These are phyloP conservation scores for Hygrophoropsis aurantiaca DNA, from an alignment of 768 basidiomycete species.

Conservation along the genomic window DNA sequence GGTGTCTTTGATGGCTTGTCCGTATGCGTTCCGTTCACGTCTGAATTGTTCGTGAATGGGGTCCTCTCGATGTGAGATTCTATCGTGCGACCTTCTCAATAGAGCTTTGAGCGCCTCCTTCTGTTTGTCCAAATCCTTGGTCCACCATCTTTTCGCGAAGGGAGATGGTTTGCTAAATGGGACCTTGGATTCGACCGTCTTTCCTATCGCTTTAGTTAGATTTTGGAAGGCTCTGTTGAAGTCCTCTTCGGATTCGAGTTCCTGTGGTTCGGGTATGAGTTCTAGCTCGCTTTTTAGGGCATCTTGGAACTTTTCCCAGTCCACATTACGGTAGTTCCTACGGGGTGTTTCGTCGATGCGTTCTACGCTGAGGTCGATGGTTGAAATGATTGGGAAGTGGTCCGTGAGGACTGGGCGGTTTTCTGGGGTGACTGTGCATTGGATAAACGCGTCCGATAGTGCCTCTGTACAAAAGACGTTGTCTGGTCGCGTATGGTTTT, in stretches of 20 bases:
- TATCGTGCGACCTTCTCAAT: neutral
- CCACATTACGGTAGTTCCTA: neutral
- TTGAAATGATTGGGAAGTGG: neutral
- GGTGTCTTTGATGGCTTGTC: slow-evolving; percentile 8
- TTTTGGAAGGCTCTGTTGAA: neutral
- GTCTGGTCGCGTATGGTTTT: slow-evolving; percentile 6
- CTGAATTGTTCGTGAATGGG: slow-evolving; percentile 10
- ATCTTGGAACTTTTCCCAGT: slow-evolving; percentile 1
- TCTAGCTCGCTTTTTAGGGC: neutral
- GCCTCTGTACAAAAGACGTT: slow-evolving; percentile 2
- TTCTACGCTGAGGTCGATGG: neutral
- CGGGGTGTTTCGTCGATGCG: neutral
- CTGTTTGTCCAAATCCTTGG: slow-evolving; percentile 5
- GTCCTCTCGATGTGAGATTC: neutral
- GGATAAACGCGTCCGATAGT: neutral
- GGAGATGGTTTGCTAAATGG: slow-evolving; percentile 9
- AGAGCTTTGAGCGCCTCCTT: neutral
- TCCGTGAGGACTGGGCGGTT: neutral
- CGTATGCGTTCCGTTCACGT: neutral
- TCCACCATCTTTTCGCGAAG: slow-evolving; percentile 19
- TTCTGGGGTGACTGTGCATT: neutral
- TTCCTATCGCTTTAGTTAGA: slow-evolving; percentile 10
- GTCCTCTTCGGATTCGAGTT: neutral
- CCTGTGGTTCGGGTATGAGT: neutral
- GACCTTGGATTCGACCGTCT: slow-evolving; percentile 8